phyloP scores from a whole-genome alignment of 257 asterid genomes.

The Coffea canephora region DNA sequence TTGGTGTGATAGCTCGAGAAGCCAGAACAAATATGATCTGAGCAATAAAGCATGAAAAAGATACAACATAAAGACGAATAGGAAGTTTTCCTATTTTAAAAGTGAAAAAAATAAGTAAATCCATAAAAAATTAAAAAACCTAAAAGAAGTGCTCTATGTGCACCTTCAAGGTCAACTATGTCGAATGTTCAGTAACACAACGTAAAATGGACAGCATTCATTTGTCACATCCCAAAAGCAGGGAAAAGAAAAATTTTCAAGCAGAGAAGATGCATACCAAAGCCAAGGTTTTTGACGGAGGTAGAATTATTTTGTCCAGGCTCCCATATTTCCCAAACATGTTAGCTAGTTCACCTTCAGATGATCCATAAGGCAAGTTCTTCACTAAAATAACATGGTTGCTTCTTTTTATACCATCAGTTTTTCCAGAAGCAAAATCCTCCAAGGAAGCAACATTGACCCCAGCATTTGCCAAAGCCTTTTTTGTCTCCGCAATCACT shows the following conservation, averaged over 20 bases:
- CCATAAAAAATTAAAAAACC: neutral
- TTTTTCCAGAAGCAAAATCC: slow-evolving; percentile 74
- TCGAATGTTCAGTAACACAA: neutral
- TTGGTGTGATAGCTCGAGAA: too few species aligned
- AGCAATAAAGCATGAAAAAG: too few species aligned
- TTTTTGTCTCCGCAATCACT: slow-evolving; percentile 89
- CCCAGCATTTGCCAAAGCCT: slow-evolving; percentile 79
- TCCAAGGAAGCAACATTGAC: slow-evolving; percentile 73
- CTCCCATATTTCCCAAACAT: slow-evolving; percentile 89
- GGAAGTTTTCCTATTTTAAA: neutral
- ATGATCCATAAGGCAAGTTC: slow-evolving; percentile 86
- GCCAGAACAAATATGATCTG: too few species aligned
- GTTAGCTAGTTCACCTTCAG: slow-evolving; percentile 69
- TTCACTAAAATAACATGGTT: slow-evolving; percentile 84
- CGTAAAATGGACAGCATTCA: neutral
- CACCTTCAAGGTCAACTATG: neutral
- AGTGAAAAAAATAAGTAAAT: too few species aligned
- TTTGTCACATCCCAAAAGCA: neutral
- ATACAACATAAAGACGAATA: too few species aligned
- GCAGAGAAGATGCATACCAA: slow-evolving; percentile 51
- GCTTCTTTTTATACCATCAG: slow-evolving; percentile 80
- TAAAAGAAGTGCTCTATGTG: neutral
- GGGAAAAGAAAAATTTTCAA: slow-evolving; percentile 9
- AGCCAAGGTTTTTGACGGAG: slow-evolving; percentile 85
- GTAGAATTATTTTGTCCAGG: slow-evolving; percentile 79